Evolutionary conservation across 2,329 filamentous ascomycete genomes (phyloP), one percentile per base, ranked within the genome.

Genomic region (Teratosphaeria zuluensis): DNA sequence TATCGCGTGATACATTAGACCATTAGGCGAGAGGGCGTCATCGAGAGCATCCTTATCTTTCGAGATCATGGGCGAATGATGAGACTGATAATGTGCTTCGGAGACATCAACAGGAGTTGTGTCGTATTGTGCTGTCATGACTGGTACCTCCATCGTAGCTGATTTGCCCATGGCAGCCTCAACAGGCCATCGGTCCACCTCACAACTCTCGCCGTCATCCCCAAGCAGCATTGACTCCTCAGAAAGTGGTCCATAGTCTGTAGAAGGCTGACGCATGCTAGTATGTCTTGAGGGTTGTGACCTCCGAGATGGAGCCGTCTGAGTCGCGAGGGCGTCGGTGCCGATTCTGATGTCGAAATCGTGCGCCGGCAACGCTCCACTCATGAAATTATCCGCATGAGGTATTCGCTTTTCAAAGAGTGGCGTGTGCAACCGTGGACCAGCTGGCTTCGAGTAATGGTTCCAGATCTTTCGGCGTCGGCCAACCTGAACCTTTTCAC

Each of bases 191-290:
- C 7, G 16, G 9, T 19, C 19, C 42, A 48, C n/a, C 46, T 64
- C 63, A 33, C 61, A 65, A 16, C 48, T 55, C 54, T 66, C 63
- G 16, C 58, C 66, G 53, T 71, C 66, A 4, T 61, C 63, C 11
- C 61, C 66, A 30, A 72, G 57, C 7, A 72, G 63, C 70, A 72
- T 70, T 6, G 67, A 64, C 31, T 71, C 68, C 54, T 70, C 68
- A 1, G 69, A 70, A 8, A 69, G 59, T 5, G 61, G 58, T 9
- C 60, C 65, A 28, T 64, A 62, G 0, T 64, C 62, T 24, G 63
- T 65, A 12, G 68, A 69, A 19, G 60, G 60, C 9, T 59, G 62
- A 14, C 62, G 61, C 55, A 66, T 58, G 56, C 66, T 69, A 32
- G 63, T 65, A 14, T 63, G 62, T 0, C 51, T 56, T 7, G 57